Conservation (phyloP, 768 basidiomycete species). For the Hydnomerulius pinastri region DNA sequence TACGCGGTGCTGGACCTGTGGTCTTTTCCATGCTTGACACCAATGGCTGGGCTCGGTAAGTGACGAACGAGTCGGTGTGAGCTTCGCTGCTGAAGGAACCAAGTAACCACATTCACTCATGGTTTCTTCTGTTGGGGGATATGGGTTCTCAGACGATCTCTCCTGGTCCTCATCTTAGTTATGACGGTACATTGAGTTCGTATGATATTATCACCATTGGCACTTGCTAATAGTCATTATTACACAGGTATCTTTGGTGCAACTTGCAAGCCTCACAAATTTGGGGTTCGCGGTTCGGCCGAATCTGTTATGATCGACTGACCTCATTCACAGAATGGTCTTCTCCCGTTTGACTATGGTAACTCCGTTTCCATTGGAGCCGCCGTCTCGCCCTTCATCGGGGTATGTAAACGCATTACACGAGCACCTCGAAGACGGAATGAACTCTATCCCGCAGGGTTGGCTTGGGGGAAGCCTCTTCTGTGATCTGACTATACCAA, state of each 20-base stretch:
- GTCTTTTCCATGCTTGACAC: background rate
- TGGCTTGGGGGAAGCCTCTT: slow-evolving; percentile 23
- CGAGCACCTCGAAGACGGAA: no score
- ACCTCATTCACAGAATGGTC: background rate
- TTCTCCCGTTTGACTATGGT: no score
- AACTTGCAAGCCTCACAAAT: slow-evolving; percentile 17
- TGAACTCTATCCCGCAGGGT: slow-evolving; percentile 7
- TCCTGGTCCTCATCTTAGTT: slow-evolving; percentile 4
- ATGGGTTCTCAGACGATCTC: slow-evolving; percentile 2
- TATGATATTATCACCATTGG: background rate
- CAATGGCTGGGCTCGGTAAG: slow-evolving; percentile 21
- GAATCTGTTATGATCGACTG: background rate
- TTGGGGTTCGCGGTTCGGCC: background rate
- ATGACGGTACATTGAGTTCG: slow-evolving; percentile 19
- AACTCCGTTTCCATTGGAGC: no score
- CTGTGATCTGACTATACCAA: slow-evolving; percentile 21
- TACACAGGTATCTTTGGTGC: slow-evolving; percentile 24
- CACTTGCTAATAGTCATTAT: background rate
- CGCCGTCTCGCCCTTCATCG: slow-evolving; percentile 10
- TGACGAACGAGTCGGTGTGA: background rate
- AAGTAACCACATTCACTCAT: slow-evolving; percentile 20
- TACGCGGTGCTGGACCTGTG: background rate
- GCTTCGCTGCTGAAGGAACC: background rate
- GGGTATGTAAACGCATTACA: slow-evolving; percentile 14
- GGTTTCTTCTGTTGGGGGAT: slow-evolving; percentile 27